Base-by-base conservation (phyloP, 768 basidiomycete species). In the Tricholoma furcatifolium region DNA sequence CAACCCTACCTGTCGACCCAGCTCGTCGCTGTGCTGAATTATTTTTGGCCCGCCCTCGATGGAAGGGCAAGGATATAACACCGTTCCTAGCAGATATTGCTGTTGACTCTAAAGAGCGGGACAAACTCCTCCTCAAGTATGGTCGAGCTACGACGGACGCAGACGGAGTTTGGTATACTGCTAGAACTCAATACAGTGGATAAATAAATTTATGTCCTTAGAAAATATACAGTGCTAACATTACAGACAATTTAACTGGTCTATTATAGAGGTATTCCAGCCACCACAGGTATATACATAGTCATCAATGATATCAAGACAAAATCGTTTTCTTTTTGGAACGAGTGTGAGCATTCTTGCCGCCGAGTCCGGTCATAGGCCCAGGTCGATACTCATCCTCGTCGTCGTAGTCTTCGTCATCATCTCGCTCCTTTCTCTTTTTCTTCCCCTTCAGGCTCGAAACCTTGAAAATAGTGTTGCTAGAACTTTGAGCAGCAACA, bases 61-160 rank as follows among this genome's bases (percentile, higher is more conserved):
- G 93, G 92, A 84, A 79, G 62, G 79, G 77, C 6, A 84, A 88
- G 11, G 92, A 95, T 15, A 88, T 98, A 54, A 70, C 73, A 23
- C 90, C 88, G 4, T 98, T 95, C 71, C 71, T 98, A 11, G 69
- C 75, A 6, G 93, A 93, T 56, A 83, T 97, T 50, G 87, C 87
- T 0, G 75, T 93, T n/a, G 85, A 91, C 63, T 71, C 74, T 7
- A 96, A 97, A 68, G 92, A 92, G 63, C 77, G 90, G 36, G 95
- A 98, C 65, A 93, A 87, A 66, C 65, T 96, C 56, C 71, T 97
- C 35, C 79, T 92, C 39, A 98, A 93, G 71, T 91, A 88, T 62
- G 91, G 91, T 32, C 76, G 95, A 42, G 81, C 89, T 2, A 78
- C 85, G 39, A 90, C 86, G 47, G 87, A 89, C 47, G 62, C 75